Conservation (phyloP, 1,139 yeast genomes). For the Suhomyces wounanorum region DNA sequence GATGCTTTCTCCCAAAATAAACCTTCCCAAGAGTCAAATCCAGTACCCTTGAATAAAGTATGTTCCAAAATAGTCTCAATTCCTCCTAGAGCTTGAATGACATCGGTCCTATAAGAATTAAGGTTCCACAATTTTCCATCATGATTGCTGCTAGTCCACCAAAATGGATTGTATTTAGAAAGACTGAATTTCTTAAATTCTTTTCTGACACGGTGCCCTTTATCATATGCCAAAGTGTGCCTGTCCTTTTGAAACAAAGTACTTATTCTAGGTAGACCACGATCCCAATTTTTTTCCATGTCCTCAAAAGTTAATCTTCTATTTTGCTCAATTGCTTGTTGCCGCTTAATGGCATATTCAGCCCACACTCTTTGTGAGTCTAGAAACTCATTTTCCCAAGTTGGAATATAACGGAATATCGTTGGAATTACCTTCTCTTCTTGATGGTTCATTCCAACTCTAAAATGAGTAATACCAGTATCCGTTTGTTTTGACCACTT, state of each 20-base stretch:
- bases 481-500: conserved; percentile 93
- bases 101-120: conserved; percentile 91
- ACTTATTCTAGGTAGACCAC: conserved; percentile 95
- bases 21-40: conserved; percentile 98
- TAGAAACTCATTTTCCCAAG: conserved; percentile 95
- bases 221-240: conserved; percentile 91
- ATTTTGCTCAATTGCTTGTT: conserved; percentile 84
- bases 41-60: conserved; percentile 93
- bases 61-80: conserved; percentile 95
- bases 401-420: conserved; percentile 84
- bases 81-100: conserved; percentile 96
- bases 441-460: conserved; percentile 88
- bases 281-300: conserved; percentile 90
- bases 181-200: conserved; percentile 75
- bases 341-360: conserved; percentile 87
- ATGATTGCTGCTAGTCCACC: conserved; percentile 95
- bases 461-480: conserved; percentile 90
- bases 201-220: conserved; percentile 85
- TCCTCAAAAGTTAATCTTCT: conserved; percentile 90
- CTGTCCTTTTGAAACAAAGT: conserved; percentile 94
- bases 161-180: conserved; percentile 79
- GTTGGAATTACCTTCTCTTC: conserved; percentile 89
- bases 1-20: conserved; percentile 97
- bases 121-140: conserved; percentile 97
- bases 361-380: conserved; percentile 99